A percentile compares a stretch with the other conserved stretches of the same genome.
Evolutionary conservation across 805 yeast species (phyloP).

Genomic region (Vanderwaltozyma yarrowii): DNA sequence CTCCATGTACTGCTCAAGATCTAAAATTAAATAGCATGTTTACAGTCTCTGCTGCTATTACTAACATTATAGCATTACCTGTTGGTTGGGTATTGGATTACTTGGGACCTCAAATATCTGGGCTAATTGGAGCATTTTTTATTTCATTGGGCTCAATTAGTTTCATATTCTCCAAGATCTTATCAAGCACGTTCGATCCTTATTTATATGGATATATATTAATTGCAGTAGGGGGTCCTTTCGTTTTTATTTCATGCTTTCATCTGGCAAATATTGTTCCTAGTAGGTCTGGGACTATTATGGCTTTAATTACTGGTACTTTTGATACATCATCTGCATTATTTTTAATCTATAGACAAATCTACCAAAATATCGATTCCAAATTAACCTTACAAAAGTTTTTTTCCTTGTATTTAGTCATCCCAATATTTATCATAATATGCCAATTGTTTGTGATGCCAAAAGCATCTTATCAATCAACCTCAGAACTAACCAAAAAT

Average conservation of each 20-base stretch:
- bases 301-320: conserved; percentile 86
- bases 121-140: conserved; percentile 58
- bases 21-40: conserved; percentile 72
- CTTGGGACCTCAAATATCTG: conserved; percentile 74
- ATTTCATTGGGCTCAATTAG: conserved; percentile 44
- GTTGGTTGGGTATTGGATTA: conserved; percentile 74
- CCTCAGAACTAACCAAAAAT: neutral
- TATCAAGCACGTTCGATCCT: conserved; percentile 38
- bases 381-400: conserved; percentile 39
- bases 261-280: conserved; percentile 87
- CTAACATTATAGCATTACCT: conserved; percentile 71
- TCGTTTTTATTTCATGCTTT: conserved; percentile 81
- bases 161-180: conserved; percentile 9
- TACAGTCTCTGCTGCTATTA: conserved; percentile 76
- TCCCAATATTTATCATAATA: conserved; percentile 65
- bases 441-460: conserved; percentile 83
- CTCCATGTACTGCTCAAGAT: conserved; percentile 67
- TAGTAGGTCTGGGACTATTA: conserved; percentile 62
- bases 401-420: conserved; percentile 56
- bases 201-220: conserved; percentile 65
- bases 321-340: conserved; percentile 90
- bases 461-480: conserved; percentile 1
- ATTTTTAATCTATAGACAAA: conserved; percentile 60
- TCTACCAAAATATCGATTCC: conserved; percentile 36
- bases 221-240: conserved; percentile 88